phyloP scores from a whole-genome alignment of 192 early-diverging fungal species.

The Coemansia sp. region DNA sequence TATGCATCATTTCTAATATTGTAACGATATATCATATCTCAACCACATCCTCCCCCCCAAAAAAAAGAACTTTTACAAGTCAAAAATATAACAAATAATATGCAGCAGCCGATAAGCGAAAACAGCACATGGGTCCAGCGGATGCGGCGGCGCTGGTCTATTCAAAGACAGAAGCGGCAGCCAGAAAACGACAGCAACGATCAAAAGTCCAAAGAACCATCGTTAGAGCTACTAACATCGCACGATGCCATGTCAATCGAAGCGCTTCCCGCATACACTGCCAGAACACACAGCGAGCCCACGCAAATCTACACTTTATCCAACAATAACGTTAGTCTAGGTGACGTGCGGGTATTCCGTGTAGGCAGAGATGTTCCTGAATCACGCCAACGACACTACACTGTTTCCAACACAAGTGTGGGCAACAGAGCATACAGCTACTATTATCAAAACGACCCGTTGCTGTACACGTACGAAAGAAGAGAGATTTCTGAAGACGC shows the following conservation, averaged over 20 bases:
- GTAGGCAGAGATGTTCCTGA: slow-evolving; percentile 22
- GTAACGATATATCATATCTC: no score
- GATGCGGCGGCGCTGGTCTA: slow-evolving; percentile 13
- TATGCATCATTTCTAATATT: no score
- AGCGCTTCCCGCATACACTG: slow-evolving; percentile 1
- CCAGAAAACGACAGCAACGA: background rate
- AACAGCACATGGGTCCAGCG: slow-evolving; percentile 14
- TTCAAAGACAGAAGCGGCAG: background rate
- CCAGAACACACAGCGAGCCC: background rate
- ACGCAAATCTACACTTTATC: background rate
- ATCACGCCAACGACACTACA: background rate
- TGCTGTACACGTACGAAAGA: slow-evolving; percentile 7
- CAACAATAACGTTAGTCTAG: background rate
- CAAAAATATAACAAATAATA: background rate
- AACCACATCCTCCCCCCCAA: no score
- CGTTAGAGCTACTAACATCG: background rate
- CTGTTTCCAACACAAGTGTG: slow-evolving; percentile 2
- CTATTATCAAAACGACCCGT: slow-evolving; percentile 11
- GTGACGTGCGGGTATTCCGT: slow-evolving; percentile 19
- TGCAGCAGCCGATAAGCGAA: slow-evolving; percentile 1
- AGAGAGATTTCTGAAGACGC: slow-evolving; percentile 12
- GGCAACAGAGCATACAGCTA: slow-evolving; percentile 5
- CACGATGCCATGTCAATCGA: background rate
- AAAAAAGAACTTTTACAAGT: no score
- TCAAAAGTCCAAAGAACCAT: background rate